Evolutionary conservation across 2,329 filamentous ascomycete genomes (phyloP).

Genomic region (Daldinia eschscholtzii): DNA sequence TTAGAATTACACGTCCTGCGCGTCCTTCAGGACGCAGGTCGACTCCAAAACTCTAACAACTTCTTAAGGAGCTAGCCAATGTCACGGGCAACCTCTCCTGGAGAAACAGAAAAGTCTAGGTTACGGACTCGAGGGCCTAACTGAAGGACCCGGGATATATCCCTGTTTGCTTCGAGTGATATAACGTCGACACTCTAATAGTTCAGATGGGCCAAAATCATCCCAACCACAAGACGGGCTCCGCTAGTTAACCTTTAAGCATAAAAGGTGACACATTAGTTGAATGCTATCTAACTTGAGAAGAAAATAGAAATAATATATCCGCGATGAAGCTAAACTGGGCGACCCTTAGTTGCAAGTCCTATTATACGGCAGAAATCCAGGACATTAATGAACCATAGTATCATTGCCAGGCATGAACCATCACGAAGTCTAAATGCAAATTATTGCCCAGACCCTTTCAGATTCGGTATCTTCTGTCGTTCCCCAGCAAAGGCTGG

Average conservation of each 20-base stretch:
- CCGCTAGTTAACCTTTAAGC: slow-evolving; percentile 25
- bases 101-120: neutral
- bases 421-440: slow-evolving; percentile 9
- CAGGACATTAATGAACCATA: neutral
- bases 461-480: slow-evolving; percentile 10
- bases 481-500: slow-evolving; percentile 7
- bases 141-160: neutral
- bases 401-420: neutral
- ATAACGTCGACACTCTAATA: neutral
- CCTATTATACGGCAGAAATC: neutral
- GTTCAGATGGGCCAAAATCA: neutral
- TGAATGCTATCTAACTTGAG: neutral
- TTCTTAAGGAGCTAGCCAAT: neutral
- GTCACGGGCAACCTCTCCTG: neutral
- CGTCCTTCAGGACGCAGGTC: neutral
- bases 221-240: neutral
- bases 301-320: neutral
- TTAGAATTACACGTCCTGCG: neutral
- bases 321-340: slow-evolving; percentile 1
- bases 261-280: slow-evolving; percentile 2
- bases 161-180: neutral
- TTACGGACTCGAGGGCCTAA: neutral
- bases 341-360: neutral
- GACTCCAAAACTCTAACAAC: neutral
- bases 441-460: slow-evolving; percentile 1